phyloP scores from a whole-genome alignment of 441 rosid species.

The Kokia cookei region DNA sequence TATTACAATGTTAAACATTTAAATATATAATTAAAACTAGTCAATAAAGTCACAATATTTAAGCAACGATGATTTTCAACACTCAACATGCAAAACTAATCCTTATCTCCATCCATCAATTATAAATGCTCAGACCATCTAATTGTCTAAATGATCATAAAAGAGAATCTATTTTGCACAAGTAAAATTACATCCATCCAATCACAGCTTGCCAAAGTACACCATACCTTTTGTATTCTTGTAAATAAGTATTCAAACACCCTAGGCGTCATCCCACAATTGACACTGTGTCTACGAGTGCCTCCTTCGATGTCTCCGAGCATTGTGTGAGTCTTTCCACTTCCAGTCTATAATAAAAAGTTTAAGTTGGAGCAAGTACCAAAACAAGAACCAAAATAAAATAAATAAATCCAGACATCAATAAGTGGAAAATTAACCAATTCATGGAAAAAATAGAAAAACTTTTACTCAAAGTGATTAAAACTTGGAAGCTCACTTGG shows the following conservation, averaged over 20 bases:
- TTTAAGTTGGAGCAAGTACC: not conserved
- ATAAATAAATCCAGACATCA: not conserved
- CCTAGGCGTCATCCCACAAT: slow-evolving; percentile 96
- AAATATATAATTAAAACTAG: no score
- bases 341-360: slow-evolving; percentile 72
- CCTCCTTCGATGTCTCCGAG: slow-evolving; percentile 99
- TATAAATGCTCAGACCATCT: not conserved
- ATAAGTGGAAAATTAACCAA: not conserved
- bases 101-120: not conserved
- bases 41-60: not conserved
- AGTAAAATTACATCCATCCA: not conserved
- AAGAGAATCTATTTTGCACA: not conserved
- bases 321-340: slow-evolving; percentile 99
- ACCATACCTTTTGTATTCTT: slow-evolving; percentile 80
- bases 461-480: not conserved
- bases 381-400: not conserved
- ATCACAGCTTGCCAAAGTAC: not conserved
- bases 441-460: not conserved
- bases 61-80: not conserved
- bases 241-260: slow-evolving; percentile 89
- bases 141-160: not conserved
- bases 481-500: slow-evolving; percentile 50
- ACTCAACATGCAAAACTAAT: not conserved
- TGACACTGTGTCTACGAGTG: slow-evolving; percentile 88
- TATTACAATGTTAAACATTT: not conserved